Percentiles rank a stretch among this genome's conserved stretches.
These are phyloP conservation scores for Hymenoscyphus salicellus DNA, from an alignment of 2,329 filamentous ascomycete species.

Conservation along the genomic window DNA sequence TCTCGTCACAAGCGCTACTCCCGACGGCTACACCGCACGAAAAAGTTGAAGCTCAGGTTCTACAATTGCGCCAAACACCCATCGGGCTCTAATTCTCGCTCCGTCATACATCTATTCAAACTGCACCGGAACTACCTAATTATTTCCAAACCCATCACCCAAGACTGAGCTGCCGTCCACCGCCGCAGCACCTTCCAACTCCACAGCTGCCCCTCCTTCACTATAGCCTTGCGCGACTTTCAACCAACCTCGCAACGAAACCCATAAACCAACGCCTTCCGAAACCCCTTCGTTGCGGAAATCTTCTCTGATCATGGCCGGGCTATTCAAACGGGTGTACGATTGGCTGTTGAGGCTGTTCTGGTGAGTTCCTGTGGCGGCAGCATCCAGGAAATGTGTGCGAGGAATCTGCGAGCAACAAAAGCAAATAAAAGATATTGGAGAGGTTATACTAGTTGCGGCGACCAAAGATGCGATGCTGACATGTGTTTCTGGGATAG, in stretches of 20 bases:
- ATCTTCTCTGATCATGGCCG: slow-evolving; percentile 64
- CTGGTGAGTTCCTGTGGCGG: slow-evolving; percentile 63
- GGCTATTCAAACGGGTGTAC: slow-evolving; percentile 90
- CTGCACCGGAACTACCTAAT: slow-evolving; percentile 14
- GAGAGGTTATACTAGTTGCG: background rate
- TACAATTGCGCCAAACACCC: slow-evolving; percentile 16
- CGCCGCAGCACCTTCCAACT: slow-evolving; percentile 13
- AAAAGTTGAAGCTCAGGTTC: slow-evolving; percentile 14
- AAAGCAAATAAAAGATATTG: slow-evolving; percentile 5
- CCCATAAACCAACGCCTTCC: background rate
- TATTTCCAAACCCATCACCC: slow-evolving; percentile 14
- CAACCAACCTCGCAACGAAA: slow-evolving; percentile 20
- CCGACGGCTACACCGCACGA: slow-evolving; percentile 28
- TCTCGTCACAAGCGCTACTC: slow-evolving; percentile 29
- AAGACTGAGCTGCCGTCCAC: slow-evolving; percentile 10
- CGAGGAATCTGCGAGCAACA: slow-evolving; percentile 11
- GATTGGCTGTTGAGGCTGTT: slow-evolving; percentile 98
- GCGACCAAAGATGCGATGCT: slow-evolving; percentile 13
- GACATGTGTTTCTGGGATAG: slow-evolving; percentile 45
- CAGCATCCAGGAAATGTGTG: background rate
- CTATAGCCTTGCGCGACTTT: slow-evolving; percentile 29
- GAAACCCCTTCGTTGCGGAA: slow-evolving; percentile 10
- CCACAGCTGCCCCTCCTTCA: slow-evolving; percentile 20
- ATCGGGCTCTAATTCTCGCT: slow-evolving; percentile 3
- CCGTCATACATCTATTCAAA: slow-evolving; percentile 16